Percentiles rank a stretch among this genome's conserved stretches.
These are phyloP conservation scores for Trichosporon coremiiforme DNA, from an alignment of 1,284 basidiomycete genomes.

Conservation along the genomic window DNA sequence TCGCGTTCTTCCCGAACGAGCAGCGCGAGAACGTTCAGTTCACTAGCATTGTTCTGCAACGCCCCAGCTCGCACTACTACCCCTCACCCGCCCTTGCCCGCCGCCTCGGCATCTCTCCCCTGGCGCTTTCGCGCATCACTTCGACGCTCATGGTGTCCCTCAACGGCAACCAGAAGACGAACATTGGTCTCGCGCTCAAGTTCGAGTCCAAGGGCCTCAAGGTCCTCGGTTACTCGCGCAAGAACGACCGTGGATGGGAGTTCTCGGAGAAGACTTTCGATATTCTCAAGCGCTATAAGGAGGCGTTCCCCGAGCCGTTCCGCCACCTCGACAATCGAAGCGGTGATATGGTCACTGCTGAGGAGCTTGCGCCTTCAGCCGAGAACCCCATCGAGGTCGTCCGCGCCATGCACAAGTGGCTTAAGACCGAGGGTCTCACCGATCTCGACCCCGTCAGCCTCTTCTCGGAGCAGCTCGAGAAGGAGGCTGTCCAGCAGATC, in stretches of 20 bases:
- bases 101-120: constrained; percentile 68
- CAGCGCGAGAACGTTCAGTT: constrained; percentile 76
- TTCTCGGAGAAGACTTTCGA: constrained; percentile 84
- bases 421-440: constrained; percentile 81
- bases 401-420: constrained; percentile 79
- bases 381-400: constrained; percentile 71
- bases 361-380: constrained; percentile 69
- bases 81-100: constrained; percentile 76
- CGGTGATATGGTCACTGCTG: constrained; percentile 72
- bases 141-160: constrained; percentile 86
- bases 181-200: constrained; percentile 91
- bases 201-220: constrained; percentile 96
- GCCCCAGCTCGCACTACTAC: constrained; percentile 66
- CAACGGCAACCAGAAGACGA: constrained; percentile 72
- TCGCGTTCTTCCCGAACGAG: constrained; percentile 84
- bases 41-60: constrained; percentile 65
- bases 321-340: constrained; percentile 66
- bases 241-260: constrained; percentile 85
- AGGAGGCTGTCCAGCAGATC: constrained; percentile 60
- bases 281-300: constrained; percentile 80
- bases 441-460: constrained; percentile 92
- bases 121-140: constrained; percentile 84
- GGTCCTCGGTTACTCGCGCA: constrained; percentile 89
- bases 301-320: constrained; percentile 80
- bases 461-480: constrained; percentile 86